Evolutionary conservation across 805 yeast species (phyloP).

Genomic region (Candida nitratophila): DNA sequence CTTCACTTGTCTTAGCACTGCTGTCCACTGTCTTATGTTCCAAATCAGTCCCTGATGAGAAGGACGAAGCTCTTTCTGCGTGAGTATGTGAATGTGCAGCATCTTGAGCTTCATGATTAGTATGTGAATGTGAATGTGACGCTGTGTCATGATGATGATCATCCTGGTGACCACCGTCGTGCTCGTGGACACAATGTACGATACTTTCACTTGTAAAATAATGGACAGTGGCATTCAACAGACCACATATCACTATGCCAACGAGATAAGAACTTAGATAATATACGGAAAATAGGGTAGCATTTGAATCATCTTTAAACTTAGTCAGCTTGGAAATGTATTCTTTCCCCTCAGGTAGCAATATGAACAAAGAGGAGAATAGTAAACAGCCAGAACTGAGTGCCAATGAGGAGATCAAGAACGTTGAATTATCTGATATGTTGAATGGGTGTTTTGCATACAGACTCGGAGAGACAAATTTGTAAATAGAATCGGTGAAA

Average conservation of each 20-base stretch:
- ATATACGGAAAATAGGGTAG: conserved; percentile 30
- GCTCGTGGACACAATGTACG: conserved; percentile 75
- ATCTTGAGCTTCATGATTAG: conserved; percentile 3
- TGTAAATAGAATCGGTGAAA: conserved; percentile 49
- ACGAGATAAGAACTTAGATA: conserved; percentile 31
- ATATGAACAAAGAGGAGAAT: conserved; percentile 68
- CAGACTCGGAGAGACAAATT: conserved; percentile 32
- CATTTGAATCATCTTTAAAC: conserved; percentile 15
- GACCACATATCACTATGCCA: conserved; percentile 58
- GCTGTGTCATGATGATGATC: conserved; percentile 12
- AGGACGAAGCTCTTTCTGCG: conserved; percentile 1
- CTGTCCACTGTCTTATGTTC: no score
- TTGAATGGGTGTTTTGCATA: conserved; percentile 39
- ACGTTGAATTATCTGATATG: conserved; percentile 50
- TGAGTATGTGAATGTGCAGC: conserved; percentile 7
- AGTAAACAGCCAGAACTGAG: conserved; percentile 77
- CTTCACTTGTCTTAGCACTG: neutral
- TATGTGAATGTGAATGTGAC: conserved; percentile 6
- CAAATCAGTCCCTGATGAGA: neutral
- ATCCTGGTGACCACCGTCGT: conserved; percentile 19
- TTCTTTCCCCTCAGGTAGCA: conserved; percentile 60
- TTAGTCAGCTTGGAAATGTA: conserved; percentile 33
- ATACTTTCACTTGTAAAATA: conserved; percentile 71
- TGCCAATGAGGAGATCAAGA: conserved; percentile 69
- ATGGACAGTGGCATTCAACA: conserved; percentile 63